Conservation (phyloP, 73 alveolate genomes). For the Paramecium sexaurelia region DNA sequence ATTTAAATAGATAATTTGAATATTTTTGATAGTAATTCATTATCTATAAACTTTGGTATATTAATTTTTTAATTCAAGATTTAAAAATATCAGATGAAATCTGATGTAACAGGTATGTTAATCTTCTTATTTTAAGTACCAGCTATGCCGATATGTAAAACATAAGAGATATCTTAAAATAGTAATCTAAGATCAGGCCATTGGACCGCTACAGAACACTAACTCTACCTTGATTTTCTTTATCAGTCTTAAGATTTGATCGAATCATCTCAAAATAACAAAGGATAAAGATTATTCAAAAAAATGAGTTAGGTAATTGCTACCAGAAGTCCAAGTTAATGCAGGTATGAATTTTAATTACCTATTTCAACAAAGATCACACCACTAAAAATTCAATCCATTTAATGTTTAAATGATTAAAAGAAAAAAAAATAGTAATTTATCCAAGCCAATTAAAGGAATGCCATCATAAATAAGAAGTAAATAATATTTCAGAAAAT, state of each 20-base stretch:
- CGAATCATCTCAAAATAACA: conserved; percentile 48
- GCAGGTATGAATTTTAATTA: conserved; percentile 32
- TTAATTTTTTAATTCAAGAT: conserved; percentile 31
- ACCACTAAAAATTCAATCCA: conserved; percentile 53
- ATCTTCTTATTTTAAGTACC: not conserved
- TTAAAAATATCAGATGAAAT: conserved; percentile 17
- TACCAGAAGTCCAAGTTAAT: conserved; percentile 52
- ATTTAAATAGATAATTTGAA: not conserved
- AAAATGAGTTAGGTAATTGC: conserved; percentile 45
- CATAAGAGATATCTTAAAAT: not conserved
- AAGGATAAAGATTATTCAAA: conserved; percentile 59
- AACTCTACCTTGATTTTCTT: conserved; percentile 44
- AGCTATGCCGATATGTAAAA: not conserved
- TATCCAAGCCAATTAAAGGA: not conserved
- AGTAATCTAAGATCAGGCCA: conserved; percentile 36
- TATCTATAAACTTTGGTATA: not conserved
- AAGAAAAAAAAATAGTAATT: not conserved
- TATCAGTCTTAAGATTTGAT: conserved; percentile 27
- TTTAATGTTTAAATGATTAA: not conserved
- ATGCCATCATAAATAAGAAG: not conserved
- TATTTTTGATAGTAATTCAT: not conserved
- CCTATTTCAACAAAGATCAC: conserved; percentile 12
- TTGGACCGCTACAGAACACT: conserved; percentile 46
- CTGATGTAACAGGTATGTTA: conserved; percentile 10
- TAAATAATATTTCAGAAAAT: conserved; percentile 22